Conservation (phyloP, 2,329 filamentous ascomycete genomes). For the Beauveria caledonica region DNA sequence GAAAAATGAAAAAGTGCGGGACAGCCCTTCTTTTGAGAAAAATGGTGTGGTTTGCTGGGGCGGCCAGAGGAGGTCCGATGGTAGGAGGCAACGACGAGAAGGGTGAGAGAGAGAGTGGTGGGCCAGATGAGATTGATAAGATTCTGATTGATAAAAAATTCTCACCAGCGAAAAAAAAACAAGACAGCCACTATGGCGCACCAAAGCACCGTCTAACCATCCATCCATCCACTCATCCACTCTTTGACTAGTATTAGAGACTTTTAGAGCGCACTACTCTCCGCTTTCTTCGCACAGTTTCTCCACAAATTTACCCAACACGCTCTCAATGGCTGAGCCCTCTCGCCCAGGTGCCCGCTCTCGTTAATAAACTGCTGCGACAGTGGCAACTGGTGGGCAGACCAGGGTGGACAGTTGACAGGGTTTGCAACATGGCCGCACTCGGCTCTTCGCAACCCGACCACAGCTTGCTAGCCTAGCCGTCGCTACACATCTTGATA, state of each 20-base stretch:
- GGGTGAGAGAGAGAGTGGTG: slow-evolving; percentile 13
- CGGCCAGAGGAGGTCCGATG: slow-evolving; percentile 10
- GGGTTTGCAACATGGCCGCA: not conserved
- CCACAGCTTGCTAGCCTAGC: not conserved
- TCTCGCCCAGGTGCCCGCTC: not conserved
- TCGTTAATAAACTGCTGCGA: not conserved
- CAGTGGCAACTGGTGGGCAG: not conserved
- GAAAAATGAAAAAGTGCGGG: slow-evolving; percentile 10
- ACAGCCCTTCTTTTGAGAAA: slow-evolving; percentile 7
- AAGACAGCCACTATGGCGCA: not conserved
- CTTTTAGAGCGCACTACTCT: not conserved
- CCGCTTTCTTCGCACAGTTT: not conserved
- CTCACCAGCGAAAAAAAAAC: slow-evolving; percentile 3
- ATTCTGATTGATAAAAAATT: slow-evolving; percentile 12
- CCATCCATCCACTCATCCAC: not conserved
- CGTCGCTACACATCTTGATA: too few species aligned
- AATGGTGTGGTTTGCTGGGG: slow-evolving; percentile 1
- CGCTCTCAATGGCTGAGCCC: not conserved
- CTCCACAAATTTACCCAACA: slow-evolving; percentile 10
- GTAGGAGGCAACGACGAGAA: slow-evolving; percentile 8
- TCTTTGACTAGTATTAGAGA: not conserved
- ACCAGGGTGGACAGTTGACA: not conserved
- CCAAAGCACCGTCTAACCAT: not conserved
- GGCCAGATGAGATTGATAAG: slow-evolving; percentile 39
- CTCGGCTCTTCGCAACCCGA: slow-evolving; percentile 1